These are phyloP conservation scores for Nicotiana undulata DNA, from an alignment of 257 asterid genomes.

Conservation along the genomic window DNA sequence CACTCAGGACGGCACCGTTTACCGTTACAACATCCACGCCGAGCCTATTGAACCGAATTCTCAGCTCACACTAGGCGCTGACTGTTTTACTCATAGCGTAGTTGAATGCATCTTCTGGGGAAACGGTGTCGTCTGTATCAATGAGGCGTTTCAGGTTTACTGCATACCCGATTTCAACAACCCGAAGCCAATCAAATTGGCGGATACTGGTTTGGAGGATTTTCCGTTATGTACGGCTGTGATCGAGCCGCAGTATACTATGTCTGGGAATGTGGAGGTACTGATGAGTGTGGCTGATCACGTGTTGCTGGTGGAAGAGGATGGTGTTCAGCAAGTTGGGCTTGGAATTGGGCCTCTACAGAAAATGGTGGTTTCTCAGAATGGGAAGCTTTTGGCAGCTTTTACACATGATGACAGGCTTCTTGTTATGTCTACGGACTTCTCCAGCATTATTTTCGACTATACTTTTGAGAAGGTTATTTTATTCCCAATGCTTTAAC, in stretches of 20 bases:
- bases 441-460: slow-evolving; percentile 61
- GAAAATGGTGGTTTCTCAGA: slow-evolving; percentile 85
- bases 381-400: slow-evolving; percentile 73
- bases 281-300: slow-evolving; percentile 70
- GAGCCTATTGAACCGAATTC: slow-evolving; percentile 45
- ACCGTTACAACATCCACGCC: slow-evolving; percentile 62
- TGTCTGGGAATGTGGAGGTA: slow-evolving; percentile 96
- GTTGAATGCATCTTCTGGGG: slow-evolving; percentile 92
- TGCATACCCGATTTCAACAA: slow-evolving; percentile 68
- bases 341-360: slow-evolving; percentile 74
- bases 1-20: slow-evolving; percentile 83
- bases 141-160: slow-evolving; percentile 71
- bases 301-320: slow-evolving; percentile 84
- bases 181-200: slow-evolving; percentile 56
- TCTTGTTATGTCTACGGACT: slow-evolving; percentile 70
- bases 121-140: slow-evolving; percentile 78
- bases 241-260: slow-evolving; percentile 86
- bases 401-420: slow-evolving; percentile 91
- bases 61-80: slow-evolving; percentile 46
- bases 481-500: not conserved
- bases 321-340: slow-evolving; percentile 71
- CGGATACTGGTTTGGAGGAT: slow-evolving; percentile 76
- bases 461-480: slow-evolving; percentile 73
- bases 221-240: slow-evolving; percentile 86
- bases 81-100: slow-evolving; percentile 62